Conservation (phyloP, 1,139 yeast genomes). For the Pichia norvegensis region DNA sequence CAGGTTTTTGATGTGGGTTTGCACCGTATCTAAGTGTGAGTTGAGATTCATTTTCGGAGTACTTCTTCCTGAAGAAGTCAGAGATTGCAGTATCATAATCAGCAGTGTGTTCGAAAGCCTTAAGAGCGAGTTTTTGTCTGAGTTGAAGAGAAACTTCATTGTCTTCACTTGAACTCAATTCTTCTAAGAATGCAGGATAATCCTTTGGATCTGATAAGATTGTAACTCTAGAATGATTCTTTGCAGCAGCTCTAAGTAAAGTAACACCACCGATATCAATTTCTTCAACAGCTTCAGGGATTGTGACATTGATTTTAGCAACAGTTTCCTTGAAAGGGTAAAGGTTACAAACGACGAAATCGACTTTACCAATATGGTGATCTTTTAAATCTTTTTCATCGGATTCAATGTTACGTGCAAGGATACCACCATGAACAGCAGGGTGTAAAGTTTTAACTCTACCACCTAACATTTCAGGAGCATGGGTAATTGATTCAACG, state of each 20-base stretch:
- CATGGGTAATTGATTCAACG: constrained; percentile 89
- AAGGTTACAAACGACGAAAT: constrained; percentile 92
- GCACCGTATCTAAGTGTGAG: constrained; percentile 96
- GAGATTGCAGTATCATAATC: constrained; percentile 93
- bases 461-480: constrained; percentile 98
- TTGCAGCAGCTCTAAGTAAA: constrained; percentile 94
- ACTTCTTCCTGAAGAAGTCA: constrained; percentile 95
- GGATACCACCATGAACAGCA: constrained; percentile 97
- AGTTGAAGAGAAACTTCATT: constrained; percentile 70
- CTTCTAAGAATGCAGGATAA: constrained; percentile 78
- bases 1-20: constrained; percentile 98
- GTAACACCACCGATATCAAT: constrained; percentile 99
- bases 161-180: constrained; percentile 35
- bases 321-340: constrained; percentile 98
- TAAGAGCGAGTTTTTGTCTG: constrained; percentile 80
- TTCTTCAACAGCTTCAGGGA: constrained; percentile 97
- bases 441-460: constrained; percentile 98
- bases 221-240: constrained; percentile 93
- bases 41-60: constrained; percentile 83
- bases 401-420: constrained; percentile 84
- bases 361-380: constrained; percentile 91
- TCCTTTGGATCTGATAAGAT: constrained; percentile 91
- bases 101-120: constrained; percentile 98
- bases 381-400: constrained; percentile 82
- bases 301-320: constrained; percentile 89